Evolutionary conservation across 1,284 basidiomycete species (phyloP), one percentile per base, ranked within the genome.

Genomic region (Fomitopsis schrenkii): DNA sequence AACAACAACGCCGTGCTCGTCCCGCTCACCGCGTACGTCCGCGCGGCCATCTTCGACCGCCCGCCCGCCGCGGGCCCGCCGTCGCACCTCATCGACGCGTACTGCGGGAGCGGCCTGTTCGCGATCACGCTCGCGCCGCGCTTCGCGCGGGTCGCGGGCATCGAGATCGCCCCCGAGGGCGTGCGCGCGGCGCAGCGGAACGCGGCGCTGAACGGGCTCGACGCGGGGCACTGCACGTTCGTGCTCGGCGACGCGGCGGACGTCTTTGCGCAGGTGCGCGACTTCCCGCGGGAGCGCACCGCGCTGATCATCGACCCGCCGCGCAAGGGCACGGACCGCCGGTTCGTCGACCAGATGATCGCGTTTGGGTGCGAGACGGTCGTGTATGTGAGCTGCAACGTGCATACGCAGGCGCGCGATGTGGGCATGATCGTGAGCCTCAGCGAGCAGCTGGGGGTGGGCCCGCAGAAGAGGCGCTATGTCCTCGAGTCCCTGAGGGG

Each of bases 1-100:
- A 98, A 98, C 81, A 99, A 99, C 81, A 97, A 97, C 72, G 88
- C 91, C 19, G 93, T 98, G 58, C 86, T 99, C 17, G 80, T 88
- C 8, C 87, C 92, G 0, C 83, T 99, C 55, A 91, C 94, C 8
- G 75, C 84, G 62, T 95, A 96, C 75, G 93, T 97, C 60, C 83
- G 84, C 59, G 81, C 88, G 45, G 86, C 90, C 53, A 87, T 95
- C 68, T 87, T 91, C 70, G 67, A 12, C 19, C 62, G 42, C 17
- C 45, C 19, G 8, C 12, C 57, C 8, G 5, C 30, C 1, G 40
- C 41, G 35, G 41, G 46, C 5, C 26, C 40, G n/a, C 45, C 90
- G 1, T 93, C 91, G 0, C 93, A 95, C 72, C 86, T 97, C 30
- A 91, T 97, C 38, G 94, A 97, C 72, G 88, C 94, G 1, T 97